phyloP scores from a whole-genome alignment of 208 protist species.

The Trichomonas vaginalis region DNA sequence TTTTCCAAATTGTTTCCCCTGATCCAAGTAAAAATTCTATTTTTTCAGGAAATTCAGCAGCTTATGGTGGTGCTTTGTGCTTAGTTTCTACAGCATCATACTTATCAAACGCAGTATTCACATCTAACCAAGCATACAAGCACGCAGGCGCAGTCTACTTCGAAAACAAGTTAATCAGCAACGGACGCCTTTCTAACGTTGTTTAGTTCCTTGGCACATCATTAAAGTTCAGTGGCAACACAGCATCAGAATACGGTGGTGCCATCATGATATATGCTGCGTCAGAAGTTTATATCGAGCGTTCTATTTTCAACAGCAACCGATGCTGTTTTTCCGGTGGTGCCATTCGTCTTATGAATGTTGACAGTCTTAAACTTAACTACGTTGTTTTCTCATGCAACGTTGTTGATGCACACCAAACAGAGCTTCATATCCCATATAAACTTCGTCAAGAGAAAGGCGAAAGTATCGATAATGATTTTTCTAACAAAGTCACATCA shows the following conservation, averaged over 20 bases:
- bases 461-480: background rate
- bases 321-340: background rate
- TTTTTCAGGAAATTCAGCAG: background rate
- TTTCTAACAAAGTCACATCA: background rate
- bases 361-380: background rate
- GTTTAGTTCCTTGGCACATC: no score
- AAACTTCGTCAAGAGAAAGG: background rate
- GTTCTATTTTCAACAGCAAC: background rate
- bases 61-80: background rate
- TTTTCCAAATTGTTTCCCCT: background rate
- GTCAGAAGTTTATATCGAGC: background rate
- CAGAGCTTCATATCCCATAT: background rate
- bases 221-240: no score
- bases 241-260: no score
- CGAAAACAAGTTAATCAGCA: background rate
- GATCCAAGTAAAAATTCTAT: no score
- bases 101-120: background rate
- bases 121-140: background rate
- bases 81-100: background rate
- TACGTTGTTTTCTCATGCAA: background rate
- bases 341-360: background rate
- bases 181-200: no score
- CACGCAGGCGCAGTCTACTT: background rate
- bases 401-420: background rate
- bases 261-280: no score